Percentiles rank a stretch among this genome's conserved stretches.
These are phyloP conservation scores for Trypanosoma lewisi DNA, from an alignment of 208 protist species.

Conservation along the genomic window DNA sequence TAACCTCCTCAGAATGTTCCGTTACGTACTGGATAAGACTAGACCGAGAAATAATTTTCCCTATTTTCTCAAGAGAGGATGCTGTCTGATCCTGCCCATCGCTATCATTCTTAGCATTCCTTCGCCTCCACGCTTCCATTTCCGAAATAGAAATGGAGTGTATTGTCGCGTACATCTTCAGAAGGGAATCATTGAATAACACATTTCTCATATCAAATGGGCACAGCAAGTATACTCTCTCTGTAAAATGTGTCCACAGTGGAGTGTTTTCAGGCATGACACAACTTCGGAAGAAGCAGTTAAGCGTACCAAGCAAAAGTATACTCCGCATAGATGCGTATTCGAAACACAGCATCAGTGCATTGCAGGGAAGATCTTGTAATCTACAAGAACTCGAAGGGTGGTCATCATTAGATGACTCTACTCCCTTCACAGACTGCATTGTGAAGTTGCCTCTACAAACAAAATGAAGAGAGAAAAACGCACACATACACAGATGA, in stretches of 20 bases:
- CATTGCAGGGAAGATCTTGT: conserved; percentile 22
- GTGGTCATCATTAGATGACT: neutral
- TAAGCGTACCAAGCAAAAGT: conserved; percentile 22
- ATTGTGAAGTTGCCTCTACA: neutral
- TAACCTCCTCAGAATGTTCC: conserved; percentile 25
- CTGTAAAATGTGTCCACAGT: conserved; percentile 23
- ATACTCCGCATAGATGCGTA: conserved; percentile 22
- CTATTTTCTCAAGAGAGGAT: neutral
- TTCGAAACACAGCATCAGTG: conserved; percentile 19
- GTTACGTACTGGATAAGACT: conserved; percentile 21
- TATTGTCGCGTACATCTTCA: conserved; percentile 21
- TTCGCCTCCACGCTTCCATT: neutral
- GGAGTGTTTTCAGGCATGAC: conserved; percentile 8
- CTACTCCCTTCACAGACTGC: neutral
- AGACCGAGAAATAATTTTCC: conserved; percentile 3
- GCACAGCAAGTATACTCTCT: conserved; percentile 22
- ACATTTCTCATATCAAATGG: conserved; percentile 9
- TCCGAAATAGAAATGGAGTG: conserved; percentile 5
- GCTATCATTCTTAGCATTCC: neutral
- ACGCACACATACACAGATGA: too few species aligned
- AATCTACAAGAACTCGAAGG: neutral
- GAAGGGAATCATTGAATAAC: conserved; percentile 22
- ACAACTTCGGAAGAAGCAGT: conserved; percentile 12
- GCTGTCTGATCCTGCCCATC: neutral
- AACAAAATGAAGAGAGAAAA: neutral